These are phyloP conservation scores for Ophiostoma sp. DNA, from an alignment of 2,329 filamentous ascomycete genomes.

Conservation along the genomic window DNA sequence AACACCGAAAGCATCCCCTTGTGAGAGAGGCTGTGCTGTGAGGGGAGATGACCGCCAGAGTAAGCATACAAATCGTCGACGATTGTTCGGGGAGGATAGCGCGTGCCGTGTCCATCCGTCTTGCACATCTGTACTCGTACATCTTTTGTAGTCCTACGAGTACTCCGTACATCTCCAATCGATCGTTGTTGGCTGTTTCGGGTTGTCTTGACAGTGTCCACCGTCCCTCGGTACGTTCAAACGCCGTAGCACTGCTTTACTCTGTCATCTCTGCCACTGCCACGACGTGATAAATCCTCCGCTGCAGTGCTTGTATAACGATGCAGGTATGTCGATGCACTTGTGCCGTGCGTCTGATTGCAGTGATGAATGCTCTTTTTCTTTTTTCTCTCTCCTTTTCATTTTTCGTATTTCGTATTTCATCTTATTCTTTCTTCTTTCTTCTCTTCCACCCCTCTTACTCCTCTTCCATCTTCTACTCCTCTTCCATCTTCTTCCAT, in stretches of 20 bases:
- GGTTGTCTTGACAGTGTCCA: no score
- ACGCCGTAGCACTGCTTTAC: no score
- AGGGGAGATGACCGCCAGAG: background rate
- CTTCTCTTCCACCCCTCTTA: background rate
- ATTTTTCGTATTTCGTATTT: background rate
- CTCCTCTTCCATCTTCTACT: background rate
- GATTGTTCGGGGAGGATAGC: background rate
- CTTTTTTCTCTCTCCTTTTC: no score
- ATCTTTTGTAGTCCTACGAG: background rate
- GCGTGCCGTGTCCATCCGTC: background rate
- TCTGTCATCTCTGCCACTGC: background rate
- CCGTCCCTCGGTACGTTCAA: no score
- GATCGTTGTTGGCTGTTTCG: background rate
- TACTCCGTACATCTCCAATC: background rate
- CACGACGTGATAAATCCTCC: conserved; percentile 9
- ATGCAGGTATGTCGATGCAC: no score
- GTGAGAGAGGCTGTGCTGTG: conserved; percentile 13
- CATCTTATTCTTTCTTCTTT: background rate
- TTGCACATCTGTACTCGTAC: background rate
- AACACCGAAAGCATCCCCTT: conserved; percentile 9
- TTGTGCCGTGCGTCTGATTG: no score
- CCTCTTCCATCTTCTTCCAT: background rate
- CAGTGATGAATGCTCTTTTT: no score
- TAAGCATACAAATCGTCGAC: background rate
- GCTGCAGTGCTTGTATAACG: conserved; percentile 4